A percentile compares a stretch with the other conserved stretches of the same genome.
phyloP scores from a whole-genome alignment of 169 alveolate species.

The Eimeria zaria region DNA sequence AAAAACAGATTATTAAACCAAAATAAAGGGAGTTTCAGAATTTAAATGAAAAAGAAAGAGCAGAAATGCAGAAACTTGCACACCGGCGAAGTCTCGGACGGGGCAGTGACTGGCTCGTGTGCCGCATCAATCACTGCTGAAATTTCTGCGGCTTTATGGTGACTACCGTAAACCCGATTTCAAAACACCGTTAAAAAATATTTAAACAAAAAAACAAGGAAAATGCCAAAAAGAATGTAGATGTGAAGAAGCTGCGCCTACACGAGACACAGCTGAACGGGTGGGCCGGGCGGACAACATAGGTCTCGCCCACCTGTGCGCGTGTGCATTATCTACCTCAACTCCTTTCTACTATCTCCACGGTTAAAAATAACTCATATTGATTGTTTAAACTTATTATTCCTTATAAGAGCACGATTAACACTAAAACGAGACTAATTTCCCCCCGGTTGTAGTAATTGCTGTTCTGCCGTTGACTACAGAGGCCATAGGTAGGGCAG shows the following conservation, averaged over 20 bases:
- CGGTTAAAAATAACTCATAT: background rate
- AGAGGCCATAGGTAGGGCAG: background rate
- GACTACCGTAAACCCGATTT: background rate
- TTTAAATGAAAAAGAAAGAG: background rate
- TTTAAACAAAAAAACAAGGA: background rate
- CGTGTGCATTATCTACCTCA: background rate
- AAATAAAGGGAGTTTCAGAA: background rate
- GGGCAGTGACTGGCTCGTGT: background rate
- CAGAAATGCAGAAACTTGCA: background rate
- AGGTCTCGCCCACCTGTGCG: background rate
- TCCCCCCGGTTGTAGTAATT: background rate
- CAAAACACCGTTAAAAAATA: background rate
- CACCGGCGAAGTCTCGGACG: background rate
- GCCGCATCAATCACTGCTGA: background rate
- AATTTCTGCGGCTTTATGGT: background rate
- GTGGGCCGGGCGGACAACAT: slow-evolving; percentile 23
- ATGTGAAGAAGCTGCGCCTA: background rate
- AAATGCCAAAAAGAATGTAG: background rate
- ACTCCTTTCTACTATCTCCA: background rate
- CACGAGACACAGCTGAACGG: slow-evolving; percentile 23
- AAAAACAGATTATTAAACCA: background rate
- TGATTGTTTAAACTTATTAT: background rate
- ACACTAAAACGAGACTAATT: background rate
- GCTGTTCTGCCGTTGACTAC: background rate
- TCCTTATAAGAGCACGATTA: background rate